Conservation (phyloP, 2,329 filamentous ascomycete species). For the Botrytis fragariae region DNA sequence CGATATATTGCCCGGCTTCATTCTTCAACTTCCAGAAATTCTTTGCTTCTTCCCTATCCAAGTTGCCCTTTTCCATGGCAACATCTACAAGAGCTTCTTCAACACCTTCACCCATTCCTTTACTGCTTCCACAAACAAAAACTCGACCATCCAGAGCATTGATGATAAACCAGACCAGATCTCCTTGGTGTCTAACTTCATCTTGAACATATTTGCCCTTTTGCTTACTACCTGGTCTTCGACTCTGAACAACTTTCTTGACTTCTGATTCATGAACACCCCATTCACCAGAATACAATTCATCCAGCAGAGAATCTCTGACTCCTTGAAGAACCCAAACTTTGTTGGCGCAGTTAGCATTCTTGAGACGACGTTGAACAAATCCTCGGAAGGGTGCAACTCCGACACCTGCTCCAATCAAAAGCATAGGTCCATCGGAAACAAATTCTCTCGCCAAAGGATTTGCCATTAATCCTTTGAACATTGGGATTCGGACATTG, state of each 20-base stretch:
- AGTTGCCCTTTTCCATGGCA: constrained; percentile 86
- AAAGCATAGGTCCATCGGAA: constrained; percentile 92
- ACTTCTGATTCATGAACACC: constrained; percentile 87
- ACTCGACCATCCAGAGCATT: constrained; percentile 94
- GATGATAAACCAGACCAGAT: constrained; percentile 97
- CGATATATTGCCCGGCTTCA: constrained; percentile 91
- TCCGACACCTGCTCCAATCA: constrained; percentile 94
- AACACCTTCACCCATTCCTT: constrained; percentile 97
- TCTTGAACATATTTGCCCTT: constrained; percentile 94
- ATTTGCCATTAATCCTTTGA: constrained; percentile 97
- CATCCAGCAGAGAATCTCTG: constrained; percentile 90
- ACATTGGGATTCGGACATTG: constrained; percentile 86
- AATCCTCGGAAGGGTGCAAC: constrained; percentile 98
- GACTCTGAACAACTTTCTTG: constrained; percentile 76
- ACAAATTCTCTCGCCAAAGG: constrained; percentile 89
- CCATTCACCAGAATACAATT: constrained; percentile 95
- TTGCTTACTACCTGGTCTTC: constrained; percentile 49
- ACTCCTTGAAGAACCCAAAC: constrained; percentile 95
- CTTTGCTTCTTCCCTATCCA: constrained; percentile 76
- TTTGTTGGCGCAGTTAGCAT: constrained; percentile 95
- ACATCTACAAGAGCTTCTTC: constrained; percentile 84
- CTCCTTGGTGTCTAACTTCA: constrained; percentile 84
- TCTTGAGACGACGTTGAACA: constrained; percentile 88
- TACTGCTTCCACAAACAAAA: constrained; percentile 93
- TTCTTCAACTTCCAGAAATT: constrained; percentile 92